Base-by-base conservation (phyloP, 176 grass and related monocot species). In the Puccinellia tenuiflora region DNA sequence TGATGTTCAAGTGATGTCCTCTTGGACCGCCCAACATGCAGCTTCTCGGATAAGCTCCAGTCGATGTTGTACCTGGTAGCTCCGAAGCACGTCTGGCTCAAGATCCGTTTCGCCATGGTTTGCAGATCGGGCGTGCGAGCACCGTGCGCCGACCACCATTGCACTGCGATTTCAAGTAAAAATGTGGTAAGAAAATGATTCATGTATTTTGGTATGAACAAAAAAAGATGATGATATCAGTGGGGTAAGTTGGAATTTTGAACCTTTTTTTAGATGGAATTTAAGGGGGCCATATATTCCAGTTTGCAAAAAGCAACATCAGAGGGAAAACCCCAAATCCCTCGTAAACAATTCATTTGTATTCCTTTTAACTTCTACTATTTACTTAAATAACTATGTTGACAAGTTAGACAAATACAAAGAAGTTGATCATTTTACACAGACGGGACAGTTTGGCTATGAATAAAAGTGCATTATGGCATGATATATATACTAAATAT, bases 71-170 rank as follows among this genome's bases (percentile, higher is more conserved):
- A 92, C 60, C 86, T 88, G 6, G 77, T 31, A 9, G 70, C 14
- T 16, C 92, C 92, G 38, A 86, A 84, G 79, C 92, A 94, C 22
- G 90, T 83, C 79, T 95, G 96, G 73, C 85, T 93, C 14, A 98
- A 73, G 57, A 95, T 75, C 46, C 61, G 68, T 0, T 45, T 57
- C 5, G 92, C 92, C 15, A 98, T 30, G 1, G 25, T 81, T 45
- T 88, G 88, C 56, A 98, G 79, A 7, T 90, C 82, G 1, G 71
- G 70, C 1, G 82, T 86, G 55, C 40, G 76, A 8, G 3, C 39
- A 31, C 90, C 96, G 21, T 93, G 54, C 29, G 74, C 35, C 21
- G 26, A 86, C 96, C 96, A 98, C 96, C 96, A 98, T 34, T 28
- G 16, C 15, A 86, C 96, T 98, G 80, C 63, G 61, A 69, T 66